Evolutionary conservation across 2,329 filamentous ascomycete genomes (phyloP).

Genomic region (Xylariales sp.): DNA sequence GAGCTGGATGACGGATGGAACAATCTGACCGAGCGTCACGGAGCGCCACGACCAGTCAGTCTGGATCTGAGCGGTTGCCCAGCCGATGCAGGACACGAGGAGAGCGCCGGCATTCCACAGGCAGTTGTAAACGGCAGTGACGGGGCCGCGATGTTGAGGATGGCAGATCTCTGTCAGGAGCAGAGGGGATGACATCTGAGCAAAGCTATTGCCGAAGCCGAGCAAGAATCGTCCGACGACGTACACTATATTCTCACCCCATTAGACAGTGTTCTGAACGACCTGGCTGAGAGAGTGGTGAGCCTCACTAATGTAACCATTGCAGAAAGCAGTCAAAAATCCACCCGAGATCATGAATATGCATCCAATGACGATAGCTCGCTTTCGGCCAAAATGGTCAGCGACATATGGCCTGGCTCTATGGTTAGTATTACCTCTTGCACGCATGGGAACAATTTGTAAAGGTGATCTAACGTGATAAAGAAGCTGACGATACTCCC

Average conservation of each 20-base stretch:
- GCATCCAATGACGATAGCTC: slow-evolving; percentile 45
- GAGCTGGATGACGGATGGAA: slow-evolving; percentile 59
- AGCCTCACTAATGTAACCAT: slow-evolving; percentile 29
- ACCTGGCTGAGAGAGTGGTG: no score
- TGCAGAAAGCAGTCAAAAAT: slow-evolving; percentile 47
- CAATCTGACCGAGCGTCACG: slow-evolving; percentile 59
- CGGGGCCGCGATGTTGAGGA: slow-evolving; percentile 48
- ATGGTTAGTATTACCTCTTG: slow-evolving; percentile 11
- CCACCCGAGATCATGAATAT: slow-evolving; percentile 49
- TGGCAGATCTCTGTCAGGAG: slow-evolving; percentile 49
- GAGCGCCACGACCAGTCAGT: slow-evolving; percentile 65
- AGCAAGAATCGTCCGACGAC: slow-evolving; percentile 54
- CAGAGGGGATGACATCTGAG: slow-evolving; percentile 47
- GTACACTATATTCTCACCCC: slow-evolving; percentile 35
- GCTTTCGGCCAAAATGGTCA: slow-evolving; percentile 39
- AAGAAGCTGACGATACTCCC: slow-evolving; percentile 33
- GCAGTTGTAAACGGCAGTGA: slow-evolving; percentile 51
- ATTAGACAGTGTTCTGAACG: no score
- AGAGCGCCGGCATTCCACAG: slow-evolving; percentile 42
- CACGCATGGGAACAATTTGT: no score
- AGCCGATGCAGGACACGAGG: slow-evolving; percentile 58
- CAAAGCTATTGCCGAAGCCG: slow-evolving; percentile 50
- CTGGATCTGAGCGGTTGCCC: slow-evolving; percentile 54
- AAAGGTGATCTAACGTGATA: slow-evolving; percentile 28
- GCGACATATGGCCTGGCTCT: slow-evolving; percentile 38